Base-by-base conservation (phyloP, 1,284 basidiomycete genomes). In the Pyrrhoderma lamaoense region DNA sequence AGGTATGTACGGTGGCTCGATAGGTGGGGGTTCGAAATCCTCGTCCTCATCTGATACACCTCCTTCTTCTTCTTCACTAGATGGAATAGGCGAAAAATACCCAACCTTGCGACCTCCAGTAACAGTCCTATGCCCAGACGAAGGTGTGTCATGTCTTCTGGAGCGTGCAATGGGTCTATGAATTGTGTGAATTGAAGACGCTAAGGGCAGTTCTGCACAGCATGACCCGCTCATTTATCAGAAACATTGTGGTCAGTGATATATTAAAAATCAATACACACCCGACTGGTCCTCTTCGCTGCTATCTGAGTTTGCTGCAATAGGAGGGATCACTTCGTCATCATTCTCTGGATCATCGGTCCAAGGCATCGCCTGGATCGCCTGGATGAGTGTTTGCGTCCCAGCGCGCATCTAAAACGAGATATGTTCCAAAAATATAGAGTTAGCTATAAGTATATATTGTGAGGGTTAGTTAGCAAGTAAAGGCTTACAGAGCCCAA, bases 341-440 rank as follows among this genome's bases (percentile, higher is more conserved):
- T 84, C 80, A 51, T 79, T 76, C 54, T 88, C 84, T 11, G 75
- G 72, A 55, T 77, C 77, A 42, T 82, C 78, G 18, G 74, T 72
- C 83, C 82, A 86, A 19, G 88, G 88, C 40, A 89, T 71, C 3
- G 86, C 87, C 60, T 90, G 88, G 18, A 90, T 70, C 2, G 85
- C 88, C 67, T 90, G 88, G 43, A 90, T 90, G 47, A 90, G 76
- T 2, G 88, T 85, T 63, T 90, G 88, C 3, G 88, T 90, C 22
- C 87, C 87, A 19, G 81, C 77, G 42, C 85, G 81, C 79, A 90
- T 85, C 88, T 85, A 59, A 61, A 56, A 31, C 11, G 25, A 47
- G 55, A 53, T 49, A 57, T 49, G 60, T 51, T 58, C 55, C 25
- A 47, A 45, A 22, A 40, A 7, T 7, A 22, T 5, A 40, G 21